Percentiles rank a stretch among this genome's conserved stretches.
These are phyloP conservation scores for Tubosaeta sp. DNA, from an alignment of 768 basidiomycete genomes.

Conservation along the genomic window DNA sequence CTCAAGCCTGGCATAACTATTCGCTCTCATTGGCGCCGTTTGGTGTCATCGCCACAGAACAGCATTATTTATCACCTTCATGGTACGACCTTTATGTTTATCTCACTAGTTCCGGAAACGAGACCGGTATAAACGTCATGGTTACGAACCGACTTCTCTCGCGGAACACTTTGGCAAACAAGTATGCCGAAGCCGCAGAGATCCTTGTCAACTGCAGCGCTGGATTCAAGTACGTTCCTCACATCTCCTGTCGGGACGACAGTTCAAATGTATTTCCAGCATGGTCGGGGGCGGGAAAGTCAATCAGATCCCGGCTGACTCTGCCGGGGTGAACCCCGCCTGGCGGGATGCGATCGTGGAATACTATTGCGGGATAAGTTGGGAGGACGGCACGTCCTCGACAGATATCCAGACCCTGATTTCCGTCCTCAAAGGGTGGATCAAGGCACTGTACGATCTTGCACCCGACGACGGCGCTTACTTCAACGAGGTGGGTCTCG, in stretches of 20 bases:
- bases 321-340: constrained; percentile 42
- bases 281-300: constrained; percentile 46
- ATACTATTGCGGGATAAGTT: constrained; percentile 14
- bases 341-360: constrained; percentile 43
- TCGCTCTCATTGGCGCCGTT: constrained; percentile 8
- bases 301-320: constrained; percentile 31
- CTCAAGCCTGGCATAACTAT: constrained; percentile 32
- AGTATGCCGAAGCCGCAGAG: no score
- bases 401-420: constrained; percentile 12
- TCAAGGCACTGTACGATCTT: constrained; percentile 29
- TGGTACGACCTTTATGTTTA: constrained; percentile 3
- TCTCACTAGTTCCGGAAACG: background rate
- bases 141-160: no score
- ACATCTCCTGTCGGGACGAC: no score
- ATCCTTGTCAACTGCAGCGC: no score
- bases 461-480: constrained; percentile 37
- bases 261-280: no score
- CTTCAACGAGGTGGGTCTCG: constrained; percentile 41
- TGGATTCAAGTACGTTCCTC: no score
- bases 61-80: background rate
- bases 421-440: constrained; percentile 13
- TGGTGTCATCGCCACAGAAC: constrained; percentile 2
- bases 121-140: constrained; percentile 1
- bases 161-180: no score
- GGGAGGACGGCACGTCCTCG: constrained; percentile 22